Base-by-base conservation (phyloP, 2,329 filamentous ascomycete genomes). In the Penicillium sp. region DNA sequence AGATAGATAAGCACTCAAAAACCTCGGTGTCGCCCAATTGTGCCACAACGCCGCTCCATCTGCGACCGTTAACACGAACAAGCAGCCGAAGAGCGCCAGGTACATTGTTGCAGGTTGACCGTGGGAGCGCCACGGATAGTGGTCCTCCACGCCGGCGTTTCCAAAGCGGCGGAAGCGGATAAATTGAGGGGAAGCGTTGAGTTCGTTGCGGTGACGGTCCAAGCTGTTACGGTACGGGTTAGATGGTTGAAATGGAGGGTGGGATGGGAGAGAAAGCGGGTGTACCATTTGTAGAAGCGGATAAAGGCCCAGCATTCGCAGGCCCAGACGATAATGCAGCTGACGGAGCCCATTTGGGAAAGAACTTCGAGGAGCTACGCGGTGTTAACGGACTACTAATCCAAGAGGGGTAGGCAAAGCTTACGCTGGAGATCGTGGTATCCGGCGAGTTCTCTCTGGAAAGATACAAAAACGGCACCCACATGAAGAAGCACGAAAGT, bases 301-400 rank as follows among this genome's bases (percentile, higher is more conserved):
- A 81, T 76, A 46, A 78, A 82, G 1, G 79, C 79, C 64, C 74
- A 69, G 54, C 77, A 80, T 58, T 80, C 73, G 54, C 75, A 80
- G 0, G 74, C 72, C 79, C 79, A 82, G 4, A 81, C 76, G 17
- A 81, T 68, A 4, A 73, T 50, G 21, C 62, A 63, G 11, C 67
- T 72, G 5, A 76, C 72, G 8, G 78, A 76, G 3, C 71, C 74
- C 71, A 81, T 78, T 29, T 76, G 69, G 2, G 73, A 67, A 1
- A 81, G 67, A 1, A 79, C 70, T 55, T 79, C 75, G 13, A 81
- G 71, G n/a, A 81, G 76, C 78, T 80, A 30, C 0, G 21, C 17
- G 41, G 41, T 3, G 48, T 21, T 9, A 41, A 7, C n/a, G 8
- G 15, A 13, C 13, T 15, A 5, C 31, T 38, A 7, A 1, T 38